These are phyloP conservation scores for Teunomyces funiuensis DNA, from an alignment of 805 yeast species.

Conservation along the genomic window DNA sequence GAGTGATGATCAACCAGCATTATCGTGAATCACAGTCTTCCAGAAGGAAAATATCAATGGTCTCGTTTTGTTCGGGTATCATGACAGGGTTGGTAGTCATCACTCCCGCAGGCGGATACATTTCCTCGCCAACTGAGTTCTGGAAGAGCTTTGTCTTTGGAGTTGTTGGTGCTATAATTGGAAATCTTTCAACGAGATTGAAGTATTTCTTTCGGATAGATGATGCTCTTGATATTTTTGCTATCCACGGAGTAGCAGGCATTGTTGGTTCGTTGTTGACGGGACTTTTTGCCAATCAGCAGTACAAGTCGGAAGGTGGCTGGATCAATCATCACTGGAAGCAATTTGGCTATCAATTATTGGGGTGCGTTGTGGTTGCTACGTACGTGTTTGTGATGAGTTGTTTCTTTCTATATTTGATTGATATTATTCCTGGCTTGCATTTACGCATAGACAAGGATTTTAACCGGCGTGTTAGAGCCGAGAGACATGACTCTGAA, in stretches of 20 bases:
- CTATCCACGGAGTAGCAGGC: slow-evolving; percentile 44
- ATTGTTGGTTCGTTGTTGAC: slow-evolving; percentile 40
- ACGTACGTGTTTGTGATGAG: slow-evolving; percentile 35
- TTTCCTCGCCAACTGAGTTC: slow-evolving; percentile 32
- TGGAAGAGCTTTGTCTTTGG: slow-evolving; percentile 45
- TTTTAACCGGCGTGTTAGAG: slow-evolving; percentile 32
- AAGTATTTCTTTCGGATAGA: slow-evolving; percentile 40
- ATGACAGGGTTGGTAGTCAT: slow-evolving; percentile 43
- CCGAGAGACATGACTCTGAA: slow-evolving; percentile 7
- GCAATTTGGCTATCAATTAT: slow-evolving; percentile 40
- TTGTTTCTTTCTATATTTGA: slow-evolving; percentile 31
- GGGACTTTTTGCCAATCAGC: slow-evolving; percentile 38
- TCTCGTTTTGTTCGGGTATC: slow-evolving; percentile 40
- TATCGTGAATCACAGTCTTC: slow-evolving; percentile 17
- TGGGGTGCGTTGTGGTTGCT: slow-evolving; percentile 36
- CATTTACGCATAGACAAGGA: slow-evolving; percentile 42
- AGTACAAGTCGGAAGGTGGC: slow-evolving; percentile 37
- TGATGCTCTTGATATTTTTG: slow-evolving; percentile 44
- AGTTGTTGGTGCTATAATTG: slow-evolving; percentile 33
- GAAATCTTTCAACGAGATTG: slow-evolving; percentile 40
- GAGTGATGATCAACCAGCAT: slow-evolving; percentile 17
- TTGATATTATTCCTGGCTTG: slow-evolving; percentile 41
- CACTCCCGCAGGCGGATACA: slow-evolving; percentile 45
- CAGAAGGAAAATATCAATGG: slow-evolving; percentile 34
- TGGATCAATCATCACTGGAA: slow-evolving; percentile 42